phyloP scores from a whole-genome alignment of 352 stramenopile genomes.

The Pythium utonaiense region DNA sequence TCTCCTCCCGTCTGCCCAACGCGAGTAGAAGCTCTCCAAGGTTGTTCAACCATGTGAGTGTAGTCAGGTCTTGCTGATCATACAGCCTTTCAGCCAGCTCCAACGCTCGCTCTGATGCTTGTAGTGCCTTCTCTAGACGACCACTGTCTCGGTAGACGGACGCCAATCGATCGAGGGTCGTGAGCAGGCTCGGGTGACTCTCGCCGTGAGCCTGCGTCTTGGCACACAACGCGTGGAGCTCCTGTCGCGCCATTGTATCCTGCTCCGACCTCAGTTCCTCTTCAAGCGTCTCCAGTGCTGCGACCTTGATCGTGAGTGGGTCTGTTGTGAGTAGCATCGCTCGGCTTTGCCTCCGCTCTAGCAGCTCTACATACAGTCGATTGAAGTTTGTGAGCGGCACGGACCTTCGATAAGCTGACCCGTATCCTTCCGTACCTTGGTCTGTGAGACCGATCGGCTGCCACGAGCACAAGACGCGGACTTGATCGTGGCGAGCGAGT shows the following conservation, averaged over 20 bases:
- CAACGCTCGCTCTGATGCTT: conserved; percentile 36
- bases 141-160: conserved; percentile 7
- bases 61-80: conserved; percentile 30
- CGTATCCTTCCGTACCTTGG: conserved; percentile 32
- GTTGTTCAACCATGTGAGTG: conserved; percentile 44
- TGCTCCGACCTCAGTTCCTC: conserved; percentile 30
- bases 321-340: neutral
- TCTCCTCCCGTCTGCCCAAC: conserved; percentile 26
- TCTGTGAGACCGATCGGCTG: conserved; percentile 34
- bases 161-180: conserved; percentile 36
- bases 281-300: conserved; percentile 11
- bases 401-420: neutral
- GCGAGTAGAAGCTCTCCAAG: conserved; percentile 38
- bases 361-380: conserved; percentile 5
- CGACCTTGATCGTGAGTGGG: neutral
- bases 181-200: conserved; percentile 39
- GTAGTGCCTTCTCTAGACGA: conserved; percentile 28
- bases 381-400: neutral
- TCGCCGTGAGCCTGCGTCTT: conserved; percentile 43
- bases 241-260: conserved; percentile 30
- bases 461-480: conserved; percentile 45
- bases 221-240: conserved; percentile 51
- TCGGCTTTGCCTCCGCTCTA: neutral
- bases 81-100: conserved; percentile 39
- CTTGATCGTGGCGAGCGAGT: conserved; percentile 36